Percentiles rank a stretch among this genome's conserved stretches.
phyloP scores from a whole-genome alignment of 345 rosid genomes.

The Moricandia moricandioides region DNA sequence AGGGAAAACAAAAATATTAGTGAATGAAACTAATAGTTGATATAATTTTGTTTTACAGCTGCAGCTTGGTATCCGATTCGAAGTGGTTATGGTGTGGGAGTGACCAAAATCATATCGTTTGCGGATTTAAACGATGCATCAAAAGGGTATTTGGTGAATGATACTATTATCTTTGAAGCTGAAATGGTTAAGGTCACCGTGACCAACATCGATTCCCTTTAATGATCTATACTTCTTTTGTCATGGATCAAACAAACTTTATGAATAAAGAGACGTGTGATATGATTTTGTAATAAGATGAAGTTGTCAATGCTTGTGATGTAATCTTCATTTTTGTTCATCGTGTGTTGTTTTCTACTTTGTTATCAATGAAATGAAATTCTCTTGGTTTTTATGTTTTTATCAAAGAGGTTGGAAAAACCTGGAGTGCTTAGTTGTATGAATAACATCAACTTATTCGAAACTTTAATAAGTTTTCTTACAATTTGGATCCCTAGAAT shows the following conservation, averaged over 20 bases:
- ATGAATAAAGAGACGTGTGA: conserved; percentile 7
- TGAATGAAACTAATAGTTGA: neutral
- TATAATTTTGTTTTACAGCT: neutral
- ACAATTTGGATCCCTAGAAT: neutral
- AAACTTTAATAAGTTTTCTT: neutral
- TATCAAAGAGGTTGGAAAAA: neutral
- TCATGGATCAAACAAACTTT: neutral
- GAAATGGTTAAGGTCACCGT: conserved; percentile 30
- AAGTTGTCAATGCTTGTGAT: conserved; percentile 3
- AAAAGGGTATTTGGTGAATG: conserved; percentile 37
- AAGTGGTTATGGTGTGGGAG: conserved; percentile 21
- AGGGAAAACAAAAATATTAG: neutral
- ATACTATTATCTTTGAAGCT: conserved; percentile 43
- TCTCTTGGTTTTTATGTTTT: neutral
- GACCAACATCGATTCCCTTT: conserved; percentile 6
- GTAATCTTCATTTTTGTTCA: conserved; percentile 8
- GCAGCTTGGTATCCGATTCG: conserved; percentile 35
- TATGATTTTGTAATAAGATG: conserved; percentile 1
- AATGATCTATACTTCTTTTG: neutral
- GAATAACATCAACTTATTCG: neutral
- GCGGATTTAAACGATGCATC: conserved; percentile 13
- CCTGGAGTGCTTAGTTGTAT: neutral
- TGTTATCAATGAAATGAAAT: conserved; percentile 4
- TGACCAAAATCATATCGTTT: neutral
- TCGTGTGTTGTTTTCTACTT: neutral